These are phyloP conservation scores for Asterella californica DNA, from an alignment of 225 moss, liverwort and hornwort genomes.

Conservation along the genomic window DNA sequence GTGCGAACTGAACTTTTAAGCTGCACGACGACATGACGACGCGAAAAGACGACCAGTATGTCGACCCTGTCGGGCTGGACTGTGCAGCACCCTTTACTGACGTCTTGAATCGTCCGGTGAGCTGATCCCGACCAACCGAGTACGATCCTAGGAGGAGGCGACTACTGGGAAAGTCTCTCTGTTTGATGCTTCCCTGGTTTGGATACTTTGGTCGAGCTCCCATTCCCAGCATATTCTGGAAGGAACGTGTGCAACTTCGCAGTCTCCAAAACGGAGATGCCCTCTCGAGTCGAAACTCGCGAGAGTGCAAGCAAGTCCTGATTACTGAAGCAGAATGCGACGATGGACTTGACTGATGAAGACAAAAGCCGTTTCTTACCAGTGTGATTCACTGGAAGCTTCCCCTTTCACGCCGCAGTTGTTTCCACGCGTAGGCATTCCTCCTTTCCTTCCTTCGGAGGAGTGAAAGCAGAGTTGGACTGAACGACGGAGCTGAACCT, in stretches of 20 bases:
- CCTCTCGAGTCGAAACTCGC: not conserved
- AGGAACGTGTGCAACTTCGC: slow-evolving; percentile 4
- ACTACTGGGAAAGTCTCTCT: not conserved
- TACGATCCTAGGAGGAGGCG: not conserved
- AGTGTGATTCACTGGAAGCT: not conserved
- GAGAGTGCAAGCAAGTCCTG: not conserved
- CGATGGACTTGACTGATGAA: not conserved
- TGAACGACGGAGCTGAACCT: not conserved
- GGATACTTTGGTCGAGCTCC: too few species aligned
- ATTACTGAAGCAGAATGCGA: not conserved
- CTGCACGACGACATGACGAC: too few species aligned
- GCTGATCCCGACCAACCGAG: not conserved
- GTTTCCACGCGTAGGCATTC: not conserved
- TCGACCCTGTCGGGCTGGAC: too few species aligned
- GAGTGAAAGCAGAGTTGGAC: not conserved
- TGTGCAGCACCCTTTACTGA: too few species aligned
- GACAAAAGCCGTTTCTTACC: not conserved
- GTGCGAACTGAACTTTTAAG: too few species aligned
- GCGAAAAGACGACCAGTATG: too few species aligned
- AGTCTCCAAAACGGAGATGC: slow-evolving; percentile 3
- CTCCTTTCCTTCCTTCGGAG: not conserved
- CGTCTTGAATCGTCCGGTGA: too few species aligned
- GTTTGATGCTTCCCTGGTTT: too few species aligned
- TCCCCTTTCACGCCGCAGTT: not conserved
- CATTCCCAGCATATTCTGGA: too few species aligned